Evolutionary conservation across 2,329 filamentous ascomycete species (phyloP), one percentile per base, ranked within the genome.

Genomic region (Colletotrichum magnum): DNA sequence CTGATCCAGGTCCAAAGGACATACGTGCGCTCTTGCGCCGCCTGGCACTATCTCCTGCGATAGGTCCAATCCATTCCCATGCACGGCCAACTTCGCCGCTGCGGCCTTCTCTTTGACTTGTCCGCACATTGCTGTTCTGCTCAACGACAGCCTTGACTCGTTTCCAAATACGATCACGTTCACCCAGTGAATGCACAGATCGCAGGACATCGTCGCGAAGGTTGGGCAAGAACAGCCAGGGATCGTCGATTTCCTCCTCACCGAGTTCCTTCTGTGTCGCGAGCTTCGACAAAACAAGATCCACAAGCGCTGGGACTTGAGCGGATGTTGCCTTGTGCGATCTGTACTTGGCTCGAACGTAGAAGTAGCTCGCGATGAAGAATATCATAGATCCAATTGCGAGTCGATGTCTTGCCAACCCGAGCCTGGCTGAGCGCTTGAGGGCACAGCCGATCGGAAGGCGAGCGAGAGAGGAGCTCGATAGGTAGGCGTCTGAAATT

Each of bases 101-200:
- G 61, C 85, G 82, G 54, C 91, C 81, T 87, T 92, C 83, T 84
- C 94, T 82, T 87, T 95, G 81, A 81, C 87, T 85, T 0, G 88
- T 93, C 50, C 96, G 88, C 16, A 99, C 92, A 76, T 99, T 99
- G 69, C 93, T 93, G 79, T 99, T 99, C 79, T 91, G 91, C 81
- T 99, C 96, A 1, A 99, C 95, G 60, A 98, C 92, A 59, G 86
- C 89, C 73, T 90, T 88, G 21, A 99, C 96, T 58, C 90, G 89
- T 72, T 90, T 87, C 96, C 97, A 99, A 58, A 99, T 85, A 64
- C 89, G 88, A 77, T 96, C 92, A 45, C 96, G 88, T 74, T 94
- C 89, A 9, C 87, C 86, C 21, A 95, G 86, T 4, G 89, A 92
- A 78, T 98, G 94, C 70, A 97, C 91, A 32, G 92, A 89, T 21